A percentile compares a stretch with the other conserved stretches of the same genome.
Evolutionary conservation across 805 yeast genomes (phyloP).

Genomic region (Myxozyma kluyveri): DNA sequence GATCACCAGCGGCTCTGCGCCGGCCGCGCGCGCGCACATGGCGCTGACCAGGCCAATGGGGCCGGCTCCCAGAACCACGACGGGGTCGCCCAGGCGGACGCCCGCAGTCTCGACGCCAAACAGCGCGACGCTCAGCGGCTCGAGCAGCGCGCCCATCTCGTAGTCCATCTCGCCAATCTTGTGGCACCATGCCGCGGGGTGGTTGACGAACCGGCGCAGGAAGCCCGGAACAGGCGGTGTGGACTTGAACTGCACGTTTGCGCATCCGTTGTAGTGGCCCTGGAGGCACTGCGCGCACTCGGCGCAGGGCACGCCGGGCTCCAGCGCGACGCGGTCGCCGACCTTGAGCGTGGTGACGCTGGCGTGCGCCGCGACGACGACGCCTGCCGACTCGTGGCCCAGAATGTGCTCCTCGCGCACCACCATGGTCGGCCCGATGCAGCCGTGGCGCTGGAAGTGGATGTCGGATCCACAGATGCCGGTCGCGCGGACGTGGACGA

Average conservation of each 20-base stretch:
- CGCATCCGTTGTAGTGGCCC: slow-evolving; percentile 43
- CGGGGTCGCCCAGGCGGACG: slow-evolving; percentile 50
- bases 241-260: slow-evolving; percentile 39
- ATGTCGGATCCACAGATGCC: slow-evolving; percentile 77
- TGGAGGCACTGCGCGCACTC: slow-evolving; percentile 38
- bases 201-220: slow-evolving; percentile 39
- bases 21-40: slow-evolving; percentile 50
- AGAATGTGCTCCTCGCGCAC: slow-evolving; percentile 59
- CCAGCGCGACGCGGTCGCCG: slow-evolving; percentile 46
- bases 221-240: slow-evolving; percentile 42
- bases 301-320: slow-evolving; percentile 56
- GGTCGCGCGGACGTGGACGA: slow-evolving; percentile 59
- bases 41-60: slow-evolving; percentile 57
- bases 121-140: slow-evolving; percentile 54
- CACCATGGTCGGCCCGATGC: slow-evolving; percentile 54
- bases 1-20: slow-evolving; percentile 53
- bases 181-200: slow-evolving; percentile 42
- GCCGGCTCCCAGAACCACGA: slow-evolving; percentile 54
- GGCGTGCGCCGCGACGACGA: slow-evolving; percentile 50
- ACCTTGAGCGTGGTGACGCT: slow-evolving; percentile 47
- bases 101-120: slow-evolving; percentile 53
- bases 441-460: slow-evolving; percentile 66
- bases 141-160: slow-evolving; percentile 55
- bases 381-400: slow-evolving; percentile 60
- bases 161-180: slow-evolving; percentile 44